These are phyloP conservation scores for Cladosporium sp. DNA, from an alignment of 2,329 filamentous ascomycete genomes.

Conservation along the genomic window DNA sequence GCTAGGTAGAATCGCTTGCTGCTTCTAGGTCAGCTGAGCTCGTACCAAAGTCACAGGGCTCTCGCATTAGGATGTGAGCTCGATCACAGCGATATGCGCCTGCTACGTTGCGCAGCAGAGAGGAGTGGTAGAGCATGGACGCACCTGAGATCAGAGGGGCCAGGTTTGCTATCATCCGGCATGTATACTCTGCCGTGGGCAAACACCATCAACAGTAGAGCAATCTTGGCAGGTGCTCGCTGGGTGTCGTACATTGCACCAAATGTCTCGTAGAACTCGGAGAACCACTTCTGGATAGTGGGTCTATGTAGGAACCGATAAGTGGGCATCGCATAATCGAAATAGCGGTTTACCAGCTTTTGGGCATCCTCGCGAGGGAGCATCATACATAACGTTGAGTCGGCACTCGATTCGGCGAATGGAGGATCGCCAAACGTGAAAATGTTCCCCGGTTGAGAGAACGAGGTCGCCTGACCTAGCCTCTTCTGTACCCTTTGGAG, in stretches of 20 bases:
- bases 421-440: constrained; percentile 49
- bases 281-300: constrained; percentile 39
- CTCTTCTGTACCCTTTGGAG: constrained; percentile 47
- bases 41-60: too few species aligned
- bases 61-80: too few species aligned
- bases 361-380: constrained; percentile 30
- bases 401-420: constrained; percentile 37
- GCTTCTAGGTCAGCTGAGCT: constrained; percentile 5
- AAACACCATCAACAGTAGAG: not conserved
- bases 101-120: too few species aligned
- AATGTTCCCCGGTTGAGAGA: constrained; percentile 38
- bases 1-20: constrained; percentile 26
- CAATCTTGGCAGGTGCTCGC: not conserved
- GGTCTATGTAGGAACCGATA: constrained; percentile 41
- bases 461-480: constrained; percentile 32
- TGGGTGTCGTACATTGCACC: not conserved
- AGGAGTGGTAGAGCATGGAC: not conserved
- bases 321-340: constrained; percentile 40
- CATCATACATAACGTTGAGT: constrained; percentile 39
- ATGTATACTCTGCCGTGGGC: not conserved
- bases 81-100: too few species aligned
- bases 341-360: constrained; percentile 36
- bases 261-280: constrained; percentile 1
- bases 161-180: not conserved
- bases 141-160: not conserved